Percentiles rank a stretch among this genome's conserved stretches.
phyloP scores from a whole-genome alignment of 1,139 yeast genomes.

The Lodderomyces beijingensis region DNA sequence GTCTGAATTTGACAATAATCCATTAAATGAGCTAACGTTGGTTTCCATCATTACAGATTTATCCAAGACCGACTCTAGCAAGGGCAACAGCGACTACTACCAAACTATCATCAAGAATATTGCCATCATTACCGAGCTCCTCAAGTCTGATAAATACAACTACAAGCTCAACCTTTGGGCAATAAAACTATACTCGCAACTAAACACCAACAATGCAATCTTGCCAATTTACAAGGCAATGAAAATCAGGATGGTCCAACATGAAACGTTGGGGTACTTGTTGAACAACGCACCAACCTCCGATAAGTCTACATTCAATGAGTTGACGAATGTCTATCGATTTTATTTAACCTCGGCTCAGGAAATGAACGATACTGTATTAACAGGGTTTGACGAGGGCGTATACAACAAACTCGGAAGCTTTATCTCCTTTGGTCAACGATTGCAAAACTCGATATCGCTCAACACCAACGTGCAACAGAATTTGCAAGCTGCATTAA shows the following conservation, averaged over 20 bases:
- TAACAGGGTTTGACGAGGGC: slow-evolving; percentile 48
- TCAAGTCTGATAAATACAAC: slow-evolving; percentile 54
- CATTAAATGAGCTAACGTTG: slow-evolving; percentile 62
- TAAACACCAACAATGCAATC: slow-evolving; percentile 56
- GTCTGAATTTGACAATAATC: slow-evolving; percentile 18
- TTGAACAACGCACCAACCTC: slow-evolving; percentile 46
- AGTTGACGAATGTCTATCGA: slow-evolving; percentile 28
- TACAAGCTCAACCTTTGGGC: slow-evolving; percentile 69
- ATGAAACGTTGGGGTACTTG: slow-evolving; percentile 66
- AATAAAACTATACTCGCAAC: slow-evolving; percentile 53
- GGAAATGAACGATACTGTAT: slow-evolving; percentile 47
- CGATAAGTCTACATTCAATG: slow-evolving; percentile 21
- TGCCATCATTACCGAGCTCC: slow-evolving; percentile 46
- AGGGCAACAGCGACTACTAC: background rate
- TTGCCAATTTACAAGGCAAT: slow-evolving; percentile 47
- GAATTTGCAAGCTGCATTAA: slow-evolving; percentile 31
- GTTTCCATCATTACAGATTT: slow-evolving; percentile 36
- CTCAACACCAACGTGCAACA: slow-evolving; percentile 31
- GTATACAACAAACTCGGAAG: slow-evolving; percentile 61
- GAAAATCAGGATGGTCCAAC: slow-evolving; percentile 72
- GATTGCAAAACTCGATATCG: slow-evolving; percentile 37
- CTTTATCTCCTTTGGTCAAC: slow-evolving; percentile 48
- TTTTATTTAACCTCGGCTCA: slow-evolving; percentile 50
- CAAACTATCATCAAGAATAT: slow-evolving; percentile 24
- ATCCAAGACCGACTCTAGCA: slow-evolving; percentile 8